phyloP scores from a whole-genome alignment of 108 stramenopile genomes.

The Skeletonema costatum region DNA sequence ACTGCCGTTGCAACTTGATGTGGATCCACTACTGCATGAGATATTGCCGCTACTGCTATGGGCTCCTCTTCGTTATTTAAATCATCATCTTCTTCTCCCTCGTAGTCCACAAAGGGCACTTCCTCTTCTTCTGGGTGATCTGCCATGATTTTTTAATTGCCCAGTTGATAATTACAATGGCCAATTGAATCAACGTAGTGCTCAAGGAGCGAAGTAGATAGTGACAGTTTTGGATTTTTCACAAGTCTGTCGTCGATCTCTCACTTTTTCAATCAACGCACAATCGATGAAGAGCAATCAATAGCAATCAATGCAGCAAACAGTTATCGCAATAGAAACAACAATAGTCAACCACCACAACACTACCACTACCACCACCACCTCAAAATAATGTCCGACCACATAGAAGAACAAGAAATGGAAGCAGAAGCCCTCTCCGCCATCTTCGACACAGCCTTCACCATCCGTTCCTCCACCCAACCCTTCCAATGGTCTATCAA shows the following conservation, averaged over 20 bases:
- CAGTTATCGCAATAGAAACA: background rate
- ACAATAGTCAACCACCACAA: background rate
- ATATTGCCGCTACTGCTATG: background rate
- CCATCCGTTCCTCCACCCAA: slow-evolving; percentile 52
- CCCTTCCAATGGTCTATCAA: slow-evolving; percentile 78
- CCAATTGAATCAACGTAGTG: too few relatives aligned
- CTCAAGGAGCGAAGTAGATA: too few relatives aligned
- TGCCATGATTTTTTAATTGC: slow-evolving; percentile 13
- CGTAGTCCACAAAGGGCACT: slow-evolving; percentile 52
- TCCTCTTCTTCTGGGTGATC: slow-evolving; percentile 26
- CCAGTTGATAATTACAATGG: background rate
- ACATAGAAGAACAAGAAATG: slow-evolving; percentile 87
- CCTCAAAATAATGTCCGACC: slow-evolving; percentile 58
- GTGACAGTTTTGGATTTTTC: too few relatives aligned
- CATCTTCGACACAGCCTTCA: slow-evolving; percentile 77
- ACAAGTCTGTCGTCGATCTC: too few relatives aligned
- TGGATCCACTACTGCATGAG: background rate
- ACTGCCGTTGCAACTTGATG: background rate
- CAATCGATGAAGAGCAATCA: too few relatives aligned
- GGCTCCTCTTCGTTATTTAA: background rate
- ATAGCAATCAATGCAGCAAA: too few relatives aligned
- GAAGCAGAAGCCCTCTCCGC: slow-evolving; percentile 86
- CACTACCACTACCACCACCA: background rate
- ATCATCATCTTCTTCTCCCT: slow-evolving; percentile 24
- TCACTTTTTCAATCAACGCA: too few relatives aligned